Evolutionary conservation across 202 grass and related monocot species (phyloP).

Genomic region (Alloteropsis angusta): DNA sequence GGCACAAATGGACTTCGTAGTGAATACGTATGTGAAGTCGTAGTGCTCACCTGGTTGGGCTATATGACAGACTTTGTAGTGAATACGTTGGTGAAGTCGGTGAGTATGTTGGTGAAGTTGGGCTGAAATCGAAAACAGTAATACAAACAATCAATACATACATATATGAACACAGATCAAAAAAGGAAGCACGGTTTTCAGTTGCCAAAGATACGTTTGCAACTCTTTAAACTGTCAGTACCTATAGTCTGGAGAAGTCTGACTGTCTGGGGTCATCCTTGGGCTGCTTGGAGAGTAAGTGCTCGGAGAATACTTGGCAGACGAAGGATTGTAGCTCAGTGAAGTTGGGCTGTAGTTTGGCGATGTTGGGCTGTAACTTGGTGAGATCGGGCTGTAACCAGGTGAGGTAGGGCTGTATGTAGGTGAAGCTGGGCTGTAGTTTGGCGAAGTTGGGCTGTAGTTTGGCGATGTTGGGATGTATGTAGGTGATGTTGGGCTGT

Average conservation of each 20-base stretch:
- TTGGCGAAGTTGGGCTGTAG: constrained; percentile 53
- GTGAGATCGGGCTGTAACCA: constrained; percentile 57
- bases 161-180: background rate
- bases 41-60: constrained; percentile 45
- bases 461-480: constrained; percentile 67
- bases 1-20: too few species aligned
- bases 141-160: background rate
- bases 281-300: background rate
- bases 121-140: constrained; percentile 26
- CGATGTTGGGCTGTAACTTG: constrained; percentile 52
- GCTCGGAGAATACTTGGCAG: constrained; percentile 29
- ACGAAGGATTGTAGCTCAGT: constrained; percentile 40
- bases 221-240: constrained; percentile 30
- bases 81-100: constrained; percentile 62
- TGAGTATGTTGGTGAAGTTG: constrained; percentile 50
- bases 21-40: too few species aligned
- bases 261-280: constrained; percentile 42
- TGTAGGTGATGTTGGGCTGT: constrained; percentile 58
- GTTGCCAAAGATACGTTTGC: background rate
- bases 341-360: constrained; percentile 50
- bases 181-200: background rate
- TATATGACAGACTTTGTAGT: constrained; percentile 44
- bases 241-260: constrained; percentile 73
- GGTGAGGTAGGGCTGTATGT: constrained; percentile 68
- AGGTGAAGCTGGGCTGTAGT: constrained; percentile 63